Base-by-base conservation (phyloP, 345 rosid genomes). In the Rhizophora mangle region DNA sequence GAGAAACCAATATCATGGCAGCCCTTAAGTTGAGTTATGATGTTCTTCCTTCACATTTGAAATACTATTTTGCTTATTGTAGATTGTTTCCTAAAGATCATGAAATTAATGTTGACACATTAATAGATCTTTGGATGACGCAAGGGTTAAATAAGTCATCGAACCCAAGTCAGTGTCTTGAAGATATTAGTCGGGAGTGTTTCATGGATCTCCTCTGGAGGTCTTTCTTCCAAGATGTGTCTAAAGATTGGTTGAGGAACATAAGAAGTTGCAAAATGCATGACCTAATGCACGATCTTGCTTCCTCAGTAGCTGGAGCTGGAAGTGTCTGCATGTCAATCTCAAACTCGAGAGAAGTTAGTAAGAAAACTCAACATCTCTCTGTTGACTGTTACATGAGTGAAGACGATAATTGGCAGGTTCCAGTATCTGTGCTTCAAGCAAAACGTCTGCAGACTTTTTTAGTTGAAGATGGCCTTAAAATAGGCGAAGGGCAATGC, bases 21-120 rank as follows among this genome's bases (percentile, higher is more conserved):
- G 5, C 31, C 5, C 34, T 31, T 31, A 31, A 31, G 34, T 31
- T 31, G 34, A 31, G 34, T 31, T 31, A 31, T 31, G 34, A 31
- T 5, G 64, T 21, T 71, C 72, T 84, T 3, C 69, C 85, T 6
- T 46, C 73, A 0, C 75, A 65, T 39, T n/a, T 80, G 26, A 80
- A 70, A 57, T 74, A 57, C 7, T 83, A 81, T 32, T 81, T 80
- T 65, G 72, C 73, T 0, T 73, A 56, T 30, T 80, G 82, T 31
- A 60, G 78, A 1, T 34, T 81, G 37, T 75, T 78, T 22, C 80
- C 78, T 3, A 71, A 72, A 55, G 78, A 37, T 24, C 15, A 36
- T 47, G 29, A 5, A 2, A 60, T 80, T 10, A 13, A 52, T 20
- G 60, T 52, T 6, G 21, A 64, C 2, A 34, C 19, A 0, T 52